Conservation (phyloP, 202 grass and related monocot species). For the Panicum hallii region DNA sequence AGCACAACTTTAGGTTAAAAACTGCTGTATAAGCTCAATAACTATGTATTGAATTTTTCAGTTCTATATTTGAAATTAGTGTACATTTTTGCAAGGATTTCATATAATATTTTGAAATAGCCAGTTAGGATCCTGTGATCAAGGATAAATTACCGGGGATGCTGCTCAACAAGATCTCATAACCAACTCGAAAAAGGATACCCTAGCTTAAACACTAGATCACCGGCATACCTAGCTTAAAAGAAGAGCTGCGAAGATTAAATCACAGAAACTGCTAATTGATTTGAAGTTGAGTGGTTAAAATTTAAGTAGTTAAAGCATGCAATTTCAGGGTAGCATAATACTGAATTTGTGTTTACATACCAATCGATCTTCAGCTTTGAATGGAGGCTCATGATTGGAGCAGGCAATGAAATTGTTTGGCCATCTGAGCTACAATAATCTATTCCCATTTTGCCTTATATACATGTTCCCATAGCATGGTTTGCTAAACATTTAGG, state of each 20-base stretch:
- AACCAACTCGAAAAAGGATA: too few relatives aligned
- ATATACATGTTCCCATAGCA: not conserved
- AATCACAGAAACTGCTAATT: not conserved
- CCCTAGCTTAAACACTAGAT: too few relatives aligned
- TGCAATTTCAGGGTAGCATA: not conserved
- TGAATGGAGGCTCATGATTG: not conserved
- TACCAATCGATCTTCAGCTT: constrained; percentile 18
- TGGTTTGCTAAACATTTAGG: constrained; percentile 8
- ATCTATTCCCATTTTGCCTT: not conserved
- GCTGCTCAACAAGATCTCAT: too few relatives aligned
- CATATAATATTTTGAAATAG: not conserved
- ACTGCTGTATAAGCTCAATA: not conserved
- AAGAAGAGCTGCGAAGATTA: not conserved
- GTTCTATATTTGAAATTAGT: not conserved
- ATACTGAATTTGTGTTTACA: constrained; percentile 10
- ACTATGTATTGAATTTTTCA: not conserved
- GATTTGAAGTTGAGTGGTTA: not conserved
- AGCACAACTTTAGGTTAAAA: not conserved
- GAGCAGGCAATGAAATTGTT: not conserved
- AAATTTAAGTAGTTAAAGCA: not conserved
- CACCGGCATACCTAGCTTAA: too few relatives aligned
- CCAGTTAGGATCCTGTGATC: not conserved
- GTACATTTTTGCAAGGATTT: constrained; percentile 4
- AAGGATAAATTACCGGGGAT: not conserved
- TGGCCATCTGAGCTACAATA: not conserved